Conservation (phyloP, 257 asterid genomes). For the Scutellaria barbata region DNA sequence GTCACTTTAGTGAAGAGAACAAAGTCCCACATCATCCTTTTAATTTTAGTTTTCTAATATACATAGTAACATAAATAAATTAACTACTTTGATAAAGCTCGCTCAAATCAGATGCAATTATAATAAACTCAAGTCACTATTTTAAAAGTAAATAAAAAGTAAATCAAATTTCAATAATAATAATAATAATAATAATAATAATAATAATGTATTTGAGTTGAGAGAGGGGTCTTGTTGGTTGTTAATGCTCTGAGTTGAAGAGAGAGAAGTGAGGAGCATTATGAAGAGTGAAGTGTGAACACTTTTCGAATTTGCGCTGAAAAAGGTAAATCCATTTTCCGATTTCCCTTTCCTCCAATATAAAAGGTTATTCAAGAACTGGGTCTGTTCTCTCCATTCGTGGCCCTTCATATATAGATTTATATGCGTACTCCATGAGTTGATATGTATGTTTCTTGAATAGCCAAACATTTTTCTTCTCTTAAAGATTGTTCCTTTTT, state of each 20-base stretch:
- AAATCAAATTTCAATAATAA: too few species aligned
- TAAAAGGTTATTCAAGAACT: constrained; percentile 34
- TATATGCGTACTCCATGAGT: constrained; percentile 2
- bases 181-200: too few species aligned
- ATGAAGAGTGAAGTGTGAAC: background rate
- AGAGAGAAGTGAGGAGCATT: too few species aligned
- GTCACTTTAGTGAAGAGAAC: background rate
- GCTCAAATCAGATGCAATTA: too few species aligned
- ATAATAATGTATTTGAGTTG: too few species aligned
- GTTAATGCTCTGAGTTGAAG: too few species aligned
- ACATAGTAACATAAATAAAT: too few species aligned
- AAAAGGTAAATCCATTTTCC: constrained; percentile 28
- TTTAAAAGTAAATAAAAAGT: too few species aligned
- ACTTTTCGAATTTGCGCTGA: constrained; percentile 34
- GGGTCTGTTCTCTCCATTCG: constrained; percentile 27
- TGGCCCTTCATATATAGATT: constrained; percentile 26
- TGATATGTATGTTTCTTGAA: background rate
- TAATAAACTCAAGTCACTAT: too few species aligned
- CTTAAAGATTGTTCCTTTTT: constrained; percentile 31
- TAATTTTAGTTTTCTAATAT: background rate
- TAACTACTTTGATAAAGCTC: too few species aligned
- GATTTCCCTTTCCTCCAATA: constrained; percentile 17
- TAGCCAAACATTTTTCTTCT: background rate
- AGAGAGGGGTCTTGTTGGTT: too few species aligned
- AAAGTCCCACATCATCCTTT: background rate